phyloP scores from a whole-genome alignment of 78 protist genomes.

The Thecamonas trahens region DNA sequence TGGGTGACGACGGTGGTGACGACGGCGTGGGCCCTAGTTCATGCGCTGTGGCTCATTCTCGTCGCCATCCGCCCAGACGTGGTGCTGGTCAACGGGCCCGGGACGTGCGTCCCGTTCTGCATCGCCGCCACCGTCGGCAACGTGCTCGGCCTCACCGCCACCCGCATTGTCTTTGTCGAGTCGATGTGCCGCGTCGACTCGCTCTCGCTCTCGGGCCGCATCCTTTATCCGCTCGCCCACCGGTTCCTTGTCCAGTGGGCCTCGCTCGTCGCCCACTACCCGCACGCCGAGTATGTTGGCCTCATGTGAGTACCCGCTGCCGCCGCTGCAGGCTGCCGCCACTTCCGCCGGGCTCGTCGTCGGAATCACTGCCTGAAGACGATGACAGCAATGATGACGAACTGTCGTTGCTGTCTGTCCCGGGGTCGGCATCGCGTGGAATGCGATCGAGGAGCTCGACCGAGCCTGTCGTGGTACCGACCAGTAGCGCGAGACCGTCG shows the following conservation, averaged over 20 bases:
- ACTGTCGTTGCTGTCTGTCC: no score
- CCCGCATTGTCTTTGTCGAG: conserved; percentile 19
- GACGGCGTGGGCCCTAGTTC: background rate
- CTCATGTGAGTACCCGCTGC: background rate
- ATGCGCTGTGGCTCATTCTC: background rate
- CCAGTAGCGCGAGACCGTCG: no score
- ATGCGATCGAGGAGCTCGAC: no score
- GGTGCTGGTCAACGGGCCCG: conserved; percentile 27
- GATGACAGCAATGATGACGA: no score
- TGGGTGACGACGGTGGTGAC: background rate
- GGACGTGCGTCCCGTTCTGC: conserved; percentile 24
- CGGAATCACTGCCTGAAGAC: no score
- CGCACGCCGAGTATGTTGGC: conserved; percentile 13
- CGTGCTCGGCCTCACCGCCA: background rate
- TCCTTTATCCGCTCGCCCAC: background rate
- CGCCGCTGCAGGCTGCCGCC: no score
- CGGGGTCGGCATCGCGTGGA: no score
- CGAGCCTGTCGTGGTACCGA: no score
- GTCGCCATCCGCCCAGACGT: background rate
- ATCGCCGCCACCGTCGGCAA: background rate
- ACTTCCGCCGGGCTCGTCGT: no score
- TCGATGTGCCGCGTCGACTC: conserved; percentile 18
- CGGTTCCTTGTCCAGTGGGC: conserved; percentile 41
- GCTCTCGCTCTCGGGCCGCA: conserved; percentile 26
- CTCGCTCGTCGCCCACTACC: background rate